Evolutionary conservation across 306 rosid genomes (phyloP), one percentile per base, ranked within the genome.

Genomic region (Clitoria ternatea): DNA sequence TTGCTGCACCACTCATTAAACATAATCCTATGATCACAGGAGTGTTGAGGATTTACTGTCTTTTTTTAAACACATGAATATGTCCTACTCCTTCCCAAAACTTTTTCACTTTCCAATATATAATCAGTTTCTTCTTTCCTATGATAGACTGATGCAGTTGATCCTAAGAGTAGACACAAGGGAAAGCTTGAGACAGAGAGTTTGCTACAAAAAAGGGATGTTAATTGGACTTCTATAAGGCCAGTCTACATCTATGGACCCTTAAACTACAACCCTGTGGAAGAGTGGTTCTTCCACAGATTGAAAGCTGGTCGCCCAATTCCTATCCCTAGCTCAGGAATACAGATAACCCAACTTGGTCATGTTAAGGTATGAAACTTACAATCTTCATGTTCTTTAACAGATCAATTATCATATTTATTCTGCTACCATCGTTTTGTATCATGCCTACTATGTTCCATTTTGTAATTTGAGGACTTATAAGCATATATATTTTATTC

Each of bases 141-240:
- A 72, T 80, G 67, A 61, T 69, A 94, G 98, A 33, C 1, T 7
- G 97, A 89, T 80, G 92, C 96, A 66, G 98, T 90, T 74, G 98
- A 94, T 81, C 97, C 97, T n/a, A 94, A 91, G 88, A 91, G 99
- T 81, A 85, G 99, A 73, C 99, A 94, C 84, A 94, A 94, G 92
- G 99, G 99, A 73, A 94, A 94, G 92, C 98, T 94, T 33, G 95
- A 94, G 84, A 94, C 97, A 17, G 98, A 94, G 77, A 91, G 79
- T 84, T 79, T 94, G 72, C 80, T 94, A 23, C 78, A 64, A 77
- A 81, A 92, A 59, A 83, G 56, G 83, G 95, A 75, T 70, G 97
- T 91, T 55, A 94, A 91, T 35, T 91, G 96, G 97, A 94, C 98
- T 66, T 94, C 98, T 15, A 36, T 90, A 63, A 90, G 98, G 87